These are phyloP conservation scores for Eucalyptus polybractea DNA, from an alignment of 345 rosid genomes.

Conservation along the genomic window DNA sequence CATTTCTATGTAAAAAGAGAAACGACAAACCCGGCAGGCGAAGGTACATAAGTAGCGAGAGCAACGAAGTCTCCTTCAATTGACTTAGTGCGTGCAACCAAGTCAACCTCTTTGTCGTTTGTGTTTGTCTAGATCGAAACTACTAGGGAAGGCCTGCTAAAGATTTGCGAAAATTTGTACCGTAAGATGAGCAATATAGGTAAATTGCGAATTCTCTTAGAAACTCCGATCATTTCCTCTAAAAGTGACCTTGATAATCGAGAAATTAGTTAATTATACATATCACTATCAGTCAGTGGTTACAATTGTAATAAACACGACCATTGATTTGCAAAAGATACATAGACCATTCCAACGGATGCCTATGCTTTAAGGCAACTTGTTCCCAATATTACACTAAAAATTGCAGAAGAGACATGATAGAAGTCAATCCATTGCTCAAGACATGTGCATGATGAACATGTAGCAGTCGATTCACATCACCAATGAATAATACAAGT, in stretches of 20 bases:
- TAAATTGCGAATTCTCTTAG: neutral
- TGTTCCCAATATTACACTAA: neutral
- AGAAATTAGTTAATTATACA: neutral
- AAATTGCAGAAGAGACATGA: neutral
- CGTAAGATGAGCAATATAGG: neutral
- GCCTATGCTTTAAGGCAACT: neutral
- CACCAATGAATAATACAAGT: neutral
- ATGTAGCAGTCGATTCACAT: neutral
- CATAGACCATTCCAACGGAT: neutral
- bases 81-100: neutral
- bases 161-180: neutral
- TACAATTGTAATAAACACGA: neutral
- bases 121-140: neutral
- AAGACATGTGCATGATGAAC: neutral
- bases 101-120: neutral
- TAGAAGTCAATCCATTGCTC: neutral
- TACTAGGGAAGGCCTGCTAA: neutral
- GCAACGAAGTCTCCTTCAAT: neutral
- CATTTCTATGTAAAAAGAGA: neutral
- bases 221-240: neutral
- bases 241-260: neutral
- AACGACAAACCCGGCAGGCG: neutral
- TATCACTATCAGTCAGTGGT: rapidly evolving
- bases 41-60: neutral
- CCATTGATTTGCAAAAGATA: neutral